A percentile compares a stretch with the other conserved stretches of the same genome.
Evolutionary conservation across 257 asterid genomes (phyloP).

Genomic region (Cordia subcordata): DNA sequence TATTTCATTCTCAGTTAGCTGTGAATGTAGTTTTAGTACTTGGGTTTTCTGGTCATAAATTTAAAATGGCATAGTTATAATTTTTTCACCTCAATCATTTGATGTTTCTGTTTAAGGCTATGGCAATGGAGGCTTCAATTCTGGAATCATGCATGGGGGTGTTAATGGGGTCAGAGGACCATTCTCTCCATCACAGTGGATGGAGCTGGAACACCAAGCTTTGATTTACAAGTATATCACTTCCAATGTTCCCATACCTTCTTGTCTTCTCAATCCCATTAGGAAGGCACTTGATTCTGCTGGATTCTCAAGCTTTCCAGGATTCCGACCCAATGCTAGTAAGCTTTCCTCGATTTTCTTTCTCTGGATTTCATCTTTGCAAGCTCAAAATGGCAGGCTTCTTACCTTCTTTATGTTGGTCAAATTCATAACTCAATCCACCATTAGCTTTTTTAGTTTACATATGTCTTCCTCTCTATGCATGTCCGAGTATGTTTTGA

Average conservation of each 20-base stretch:
- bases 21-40: constrained; percentile 7
- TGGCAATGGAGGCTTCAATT: constrained; percentile 2
- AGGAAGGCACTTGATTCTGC: constrained; percentile 33
- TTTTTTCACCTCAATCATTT: neutral
- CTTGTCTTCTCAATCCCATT: constrained; percentile 28
- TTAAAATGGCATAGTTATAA: neutral
- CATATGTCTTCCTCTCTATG: too few relatives aligned
- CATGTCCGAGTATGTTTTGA: too few relatives aligned
- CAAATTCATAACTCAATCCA: too few relatives aligned
- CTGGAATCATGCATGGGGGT: neutral
- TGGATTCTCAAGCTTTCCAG: constrained; percentile 25
- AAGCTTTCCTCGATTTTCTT: neutral
- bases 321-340: constrained; percentile 26
- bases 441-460: too few relatives aligned
- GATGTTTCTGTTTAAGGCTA: constrained; percentile 32
- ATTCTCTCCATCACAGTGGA: constrained; percentile 36
- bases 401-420: too few relatives aligned
- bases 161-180: constrained; percentile 19
- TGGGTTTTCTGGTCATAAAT: neutral
- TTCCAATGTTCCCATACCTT: constrained; percentile 32
- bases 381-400: too few relatives aligned
- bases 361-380: too few relatives aligned
- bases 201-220: constrained; percentile 39
- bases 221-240: constrained; percentile 34
- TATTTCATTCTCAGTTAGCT: too few relatives aligned